phyloP scores from a whole-genome alignment of 768 basidiomycete genomes.

The Termitomyces sp. region DNA sequence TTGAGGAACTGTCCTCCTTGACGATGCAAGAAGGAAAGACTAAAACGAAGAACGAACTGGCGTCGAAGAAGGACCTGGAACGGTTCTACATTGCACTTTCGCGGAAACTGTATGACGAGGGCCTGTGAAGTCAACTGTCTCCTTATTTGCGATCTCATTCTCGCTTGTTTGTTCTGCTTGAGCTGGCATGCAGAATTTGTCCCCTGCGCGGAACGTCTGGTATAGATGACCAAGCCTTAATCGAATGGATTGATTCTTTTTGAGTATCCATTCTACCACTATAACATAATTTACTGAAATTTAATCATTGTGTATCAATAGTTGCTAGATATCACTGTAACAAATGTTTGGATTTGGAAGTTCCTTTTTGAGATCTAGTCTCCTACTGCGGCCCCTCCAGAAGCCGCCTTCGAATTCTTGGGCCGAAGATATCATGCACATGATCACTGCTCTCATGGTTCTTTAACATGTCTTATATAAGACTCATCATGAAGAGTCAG shows the following conservation, averaged over 20 bases:
- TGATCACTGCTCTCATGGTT: neutral
- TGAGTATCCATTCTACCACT: neutral
- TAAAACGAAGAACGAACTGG: conserved; percentile 43
- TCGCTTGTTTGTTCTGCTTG: neutral
- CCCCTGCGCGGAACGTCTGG: neutral
- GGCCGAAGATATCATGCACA: neutral
- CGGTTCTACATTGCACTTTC: conserved; percentile 86
- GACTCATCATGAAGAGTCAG: neutral
- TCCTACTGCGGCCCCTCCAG: neutral
- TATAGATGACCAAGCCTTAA: neutral
- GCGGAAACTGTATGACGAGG: conserved; percentile 90
- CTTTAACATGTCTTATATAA: neutral
- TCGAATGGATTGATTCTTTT: neutral
- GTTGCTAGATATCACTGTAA: neutral
- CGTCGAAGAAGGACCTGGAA: conserved; percentile 74
- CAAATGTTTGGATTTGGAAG: neutral
- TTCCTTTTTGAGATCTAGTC: neutral
- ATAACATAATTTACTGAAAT: neutral
- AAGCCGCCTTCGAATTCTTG: neutral
- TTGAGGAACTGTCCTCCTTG: conserved; percentile 13
- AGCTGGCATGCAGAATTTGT: neutral
- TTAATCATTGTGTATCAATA: conserved; percentile 12
- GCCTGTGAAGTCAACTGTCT: conserved; percentile 46
- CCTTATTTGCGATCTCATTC: neutral
- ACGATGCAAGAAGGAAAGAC: conserved; percentile 17